Base-by-base conservation (phyloP, 2,329 filamentous ascomycete genomes). In the Colletotrichum zoysiae region DNA sequence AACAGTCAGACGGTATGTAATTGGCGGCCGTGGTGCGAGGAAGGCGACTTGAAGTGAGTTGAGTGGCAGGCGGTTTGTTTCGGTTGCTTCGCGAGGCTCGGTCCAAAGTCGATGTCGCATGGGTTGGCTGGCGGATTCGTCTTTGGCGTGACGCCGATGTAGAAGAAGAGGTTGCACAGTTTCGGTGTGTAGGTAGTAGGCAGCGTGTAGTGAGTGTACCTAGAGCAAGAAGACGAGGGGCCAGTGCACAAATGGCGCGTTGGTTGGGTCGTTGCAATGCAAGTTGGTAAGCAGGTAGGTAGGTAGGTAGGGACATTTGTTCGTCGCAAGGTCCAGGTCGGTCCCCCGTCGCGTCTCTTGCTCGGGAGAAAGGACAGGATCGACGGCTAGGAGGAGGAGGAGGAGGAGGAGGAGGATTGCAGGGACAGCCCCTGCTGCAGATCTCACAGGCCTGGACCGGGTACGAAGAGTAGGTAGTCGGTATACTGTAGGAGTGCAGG, bases 391-490 rank as follows among this genome's bases (percentile, higher is more conserved):
- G 20, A 38, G 23, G 40, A 42, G 40, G 26, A 30, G 26, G 26
- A 74, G 51, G 20, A 38, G 23, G 40, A 42, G 40, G 26, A 30
- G 30, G 69, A 56, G 68, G 42, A 51, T 35, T 65, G 48, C 72
- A 74, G 70, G 69, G 72, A 61, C 42, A 46, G 46, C 68, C 68
- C 68, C 53, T 71, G 68, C 42, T 48, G 44, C 14, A 42, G 64
- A 71, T 71, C 68, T 44, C 40, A 48, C 50, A 58, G 64, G 33
- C 50, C 48, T 46, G 23, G 65, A 48, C 18, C 59, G 46, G 51
- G 35, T 38, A 9, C 35, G 35, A 38, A 38, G 35, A 33, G 9
- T 46, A 48, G 11, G 9, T 46, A 48, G 11, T n/a, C 46, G 42
- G 30, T 53, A 26, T 30, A 30, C 30, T 30, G 30, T 4, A 30